These are phyloP conservation scores for Geotrichum siamense DNA, from an alignment of 1,139 yeast genomes.

Conservation along the genomic window DNA sequence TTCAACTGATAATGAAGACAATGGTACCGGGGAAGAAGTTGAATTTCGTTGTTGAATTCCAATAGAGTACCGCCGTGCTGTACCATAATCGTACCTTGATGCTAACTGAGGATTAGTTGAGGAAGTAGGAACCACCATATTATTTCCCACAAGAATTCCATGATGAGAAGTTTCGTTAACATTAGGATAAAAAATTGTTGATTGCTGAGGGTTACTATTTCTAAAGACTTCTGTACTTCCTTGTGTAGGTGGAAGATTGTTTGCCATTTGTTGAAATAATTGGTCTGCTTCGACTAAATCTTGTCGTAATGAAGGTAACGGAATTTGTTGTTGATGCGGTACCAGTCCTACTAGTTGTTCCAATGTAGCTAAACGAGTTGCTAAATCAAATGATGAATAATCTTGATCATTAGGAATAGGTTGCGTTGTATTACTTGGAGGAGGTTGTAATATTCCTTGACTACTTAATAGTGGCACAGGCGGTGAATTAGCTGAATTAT, in stretches of 20 bases:
- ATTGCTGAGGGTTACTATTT: background rate
- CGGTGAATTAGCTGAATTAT: background rate
- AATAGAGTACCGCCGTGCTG: constrained; percentile 28
- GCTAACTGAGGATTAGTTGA: constrained; percentile 28
- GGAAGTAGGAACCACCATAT: background rate
- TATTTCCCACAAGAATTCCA: background rate
- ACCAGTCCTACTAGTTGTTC: constrained; percentile 34
- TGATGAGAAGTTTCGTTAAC: background rate
- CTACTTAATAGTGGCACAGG: background rate
- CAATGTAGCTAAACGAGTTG: constrained; percentile 48
- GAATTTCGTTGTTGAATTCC: constrained; percentile 28
- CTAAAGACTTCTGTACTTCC: background rate
- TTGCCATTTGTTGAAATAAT: constrained; percentile 37
- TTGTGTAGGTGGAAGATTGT: constrained; percentile 22
- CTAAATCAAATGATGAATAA: constrained; percentile 32
- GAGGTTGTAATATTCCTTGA: background rate
- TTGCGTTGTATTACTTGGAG: background rate
- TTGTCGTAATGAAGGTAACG: constrained; percentile 33
- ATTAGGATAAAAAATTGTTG: background rate
- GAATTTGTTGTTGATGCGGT: constrained; percentile 16
- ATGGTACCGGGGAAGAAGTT: too few species aligned
- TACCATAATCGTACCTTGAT: constrained; percentile 29
- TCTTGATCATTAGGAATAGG: background rate
- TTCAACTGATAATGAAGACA: constrained; percentile 18
- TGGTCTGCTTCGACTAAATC: constrained; percentile 40